A percentile compares a stretch with the other conserved stretches of the same genome.
These are phyloP conservation scores for Astragalus glycyphyllos DNA, from an alignment of 306 rosid species.

Conservation along the genomic window DNA sequence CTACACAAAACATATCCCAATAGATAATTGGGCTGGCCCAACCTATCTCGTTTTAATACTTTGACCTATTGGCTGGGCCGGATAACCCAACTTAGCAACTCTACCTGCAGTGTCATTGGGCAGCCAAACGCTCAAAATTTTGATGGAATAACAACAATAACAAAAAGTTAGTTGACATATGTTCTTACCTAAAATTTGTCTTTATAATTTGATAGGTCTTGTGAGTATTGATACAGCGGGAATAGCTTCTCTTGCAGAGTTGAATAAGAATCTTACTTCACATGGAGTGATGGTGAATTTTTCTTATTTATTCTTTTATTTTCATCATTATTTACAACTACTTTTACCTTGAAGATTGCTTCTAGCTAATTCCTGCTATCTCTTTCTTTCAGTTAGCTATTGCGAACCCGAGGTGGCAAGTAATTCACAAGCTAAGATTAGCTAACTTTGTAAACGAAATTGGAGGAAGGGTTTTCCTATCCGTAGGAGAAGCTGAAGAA, in stretches of 20 bases:
- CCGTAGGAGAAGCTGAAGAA: conserved; percentile 66
- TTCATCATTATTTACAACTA: not conserved
- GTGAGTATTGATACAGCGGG: conserved; percentile 74
- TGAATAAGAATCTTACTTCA: conserved; percentile 53
- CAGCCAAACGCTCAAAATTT: no score
- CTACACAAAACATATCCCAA: no score
- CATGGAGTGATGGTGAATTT: conserved; percentile 55
- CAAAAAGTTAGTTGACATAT: no score
- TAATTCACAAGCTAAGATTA: conserved; percentile 75
- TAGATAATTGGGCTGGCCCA: no score
- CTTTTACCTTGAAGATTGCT: not conserved
- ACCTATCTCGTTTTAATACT: no score
- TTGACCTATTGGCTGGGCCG: no score
- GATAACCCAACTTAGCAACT: no score
- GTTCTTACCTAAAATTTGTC: no score
- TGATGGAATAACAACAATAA: no score
- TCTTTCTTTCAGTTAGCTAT: conserved; percentile 58
- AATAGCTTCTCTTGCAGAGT: conserved; percentile 59
- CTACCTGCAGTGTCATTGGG: no score
- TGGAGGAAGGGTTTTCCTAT: conserved; percentile 64
- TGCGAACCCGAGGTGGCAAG: conserved; percentile 79
- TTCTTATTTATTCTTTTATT: not conserved
- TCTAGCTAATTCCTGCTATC: not conserved
- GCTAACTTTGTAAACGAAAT: conserved; percentile 60
- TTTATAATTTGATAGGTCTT: conserved; percentile 51